Evolutionary conservation across 2,329 filamentous ascomycete species (phyloP).

Genomic region (Sporothrix dimorphospora): DNA sequence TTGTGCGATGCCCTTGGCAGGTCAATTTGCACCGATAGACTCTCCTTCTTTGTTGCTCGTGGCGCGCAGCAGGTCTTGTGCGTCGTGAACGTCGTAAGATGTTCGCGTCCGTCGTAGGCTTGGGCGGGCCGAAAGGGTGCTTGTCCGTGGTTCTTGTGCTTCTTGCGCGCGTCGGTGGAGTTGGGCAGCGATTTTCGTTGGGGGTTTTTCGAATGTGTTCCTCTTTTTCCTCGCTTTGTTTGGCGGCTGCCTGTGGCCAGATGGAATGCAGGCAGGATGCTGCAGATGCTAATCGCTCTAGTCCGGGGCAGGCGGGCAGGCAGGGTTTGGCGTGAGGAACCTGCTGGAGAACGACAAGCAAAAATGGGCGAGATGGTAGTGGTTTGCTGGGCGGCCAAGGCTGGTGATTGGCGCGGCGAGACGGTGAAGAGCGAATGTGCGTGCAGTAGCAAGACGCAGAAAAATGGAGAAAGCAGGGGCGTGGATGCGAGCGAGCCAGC

Average conservation of each 20-base stretch:
- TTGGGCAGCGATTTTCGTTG: constrained; percentile 23
- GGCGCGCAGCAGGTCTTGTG: constrained; percentile 14
- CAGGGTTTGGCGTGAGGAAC: neutral
- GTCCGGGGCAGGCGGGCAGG: neutral
- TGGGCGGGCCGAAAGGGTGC: neutral
- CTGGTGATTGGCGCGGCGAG: constrained; percentile 11
- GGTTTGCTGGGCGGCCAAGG: neutral
- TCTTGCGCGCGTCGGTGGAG: constrained; percentile 20
- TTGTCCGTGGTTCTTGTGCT: neutral
- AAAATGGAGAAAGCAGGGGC: constrained; percentile 32
- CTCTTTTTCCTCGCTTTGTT: constrained; percentile 1
- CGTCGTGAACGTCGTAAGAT: neutral
- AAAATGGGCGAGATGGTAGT: neutral
- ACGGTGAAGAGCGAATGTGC: neutral
- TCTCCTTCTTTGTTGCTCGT: neutral
- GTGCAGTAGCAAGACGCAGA: constrained; percentile 33
- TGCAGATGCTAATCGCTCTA: constrained; percentile 9
- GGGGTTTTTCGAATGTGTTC: constrained; percentile 1
- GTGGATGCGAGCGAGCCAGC: neutral
- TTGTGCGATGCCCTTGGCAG: constrained; percentile 8
- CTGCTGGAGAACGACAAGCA: neutral
- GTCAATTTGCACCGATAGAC: neutral
- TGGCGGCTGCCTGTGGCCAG: constrained; percentile 26
- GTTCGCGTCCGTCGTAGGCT: neutral
- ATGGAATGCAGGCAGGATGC: constrained; percentile 1